Evolutionary conservation across 169 alveolate genomes (phyloP), one percentile per base, ranked within the genome.

Genomic region (Plasmodium chabaudi): DNA sequence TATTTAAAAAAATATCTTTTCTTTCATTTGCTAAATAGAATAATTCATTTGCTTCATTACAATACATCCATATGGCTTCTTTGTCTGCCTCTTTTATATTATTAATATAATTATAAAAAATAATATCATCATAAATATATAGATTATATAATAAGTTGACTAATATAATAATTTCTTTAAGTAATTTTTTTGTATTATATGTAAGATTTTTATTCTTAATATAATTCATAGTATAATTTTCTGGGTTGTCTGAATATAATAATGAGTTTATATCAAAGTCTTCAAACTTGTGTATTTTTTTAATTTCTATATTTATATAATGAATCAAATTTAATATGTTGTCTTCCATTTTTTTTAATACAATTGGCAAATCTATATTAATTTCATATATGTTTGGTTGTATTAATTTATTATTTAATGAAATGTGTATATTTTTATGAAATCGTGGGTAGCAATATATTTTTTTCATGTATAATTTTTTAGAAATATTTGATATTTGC

Each of bases 61-160:
- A 69, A n/a, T 86, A 86, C 59, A 86, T 47, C 91, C 91, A 86
- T 6, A 70, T 86, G 46, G 87, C 55, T 86, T 86, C 91, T n/a
- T 70, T 86, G 34, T 68, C 91, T 19, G 75, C 91, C n/a, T 86
- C 87, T 51, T 86, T 86, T 47, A 86, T 17, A 61, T 86, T 86
- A 34, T 68, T 69, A 25, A 86, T n/a, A 64, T 86, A 86, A 55
- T 86, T 86, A 17, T 59, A 72, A 59, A 86, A 86, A 9, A 86
- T 65, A 4, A 86, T 23, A 15, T 51, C 55, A 64, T 86, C 91
- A 70, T 86, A 86, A 13, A 57, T 53, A 25, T 69, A 86, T 9
- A 86, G 5, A 60, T 86, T 86, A 17, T 71, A 57, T 69, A 86
- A 64, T 7, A 86, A 39, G 27, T 70, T 64, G 17, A 72, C 87